These are phyloP conservation scores for Aegilops tauschii DNA, from an alignment of 176 grass and related monocot species.

Conservation along the genomic window DNA sequence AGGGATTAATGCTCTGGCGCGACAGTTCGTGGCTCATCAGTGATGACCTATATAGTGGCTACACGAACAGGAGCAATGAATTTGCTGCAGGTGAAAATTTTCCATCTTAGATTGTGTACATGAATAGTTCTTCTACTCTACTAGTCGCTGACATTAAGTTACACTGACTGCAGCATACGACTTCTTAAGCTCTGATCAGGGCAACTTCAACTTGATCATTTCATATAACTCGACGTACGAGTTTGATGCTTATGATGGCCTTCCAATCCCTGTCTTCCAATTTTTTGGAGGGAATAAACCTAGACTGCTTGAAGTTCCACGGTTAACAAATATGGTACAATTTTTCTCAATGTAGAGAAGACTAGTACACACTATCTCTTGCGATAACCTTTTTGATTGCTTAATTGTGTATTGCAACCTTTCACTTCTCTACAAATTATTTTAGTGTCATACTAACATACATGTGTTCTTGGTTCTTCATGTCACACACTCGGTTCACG, in stretches of 20 bases:
- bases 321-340: conserved; percentile 52
- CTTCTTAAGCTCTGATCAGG: conserved; percentile 47
- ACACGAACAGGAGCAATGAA: conserved; percentile 25
- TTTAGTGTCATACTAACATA: not conserved
- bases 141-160: conserved; percentile 8
- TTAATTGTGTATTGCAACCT: not conserved
- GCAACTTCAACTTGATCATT: conserved; percentile 43
- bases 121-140: conserved; percentile 1
- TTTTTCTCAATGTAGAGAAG: conserved; percentile 1
- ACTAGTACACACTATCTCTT: not conserved
- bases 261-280: not conserved
- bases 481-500: not conserved
- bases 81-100: conserved; percentile 37
- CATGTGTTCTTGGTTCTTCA: conserved; percentile 6
- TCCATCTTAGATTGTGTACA: not conserved
- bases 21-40: conserved; percentile 28
- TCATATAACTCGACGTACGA: conserved; percentile 41
- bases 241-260: not conserved
- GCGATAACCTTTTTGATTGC: not conserved
- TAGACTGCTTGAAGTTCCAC: not conserved
- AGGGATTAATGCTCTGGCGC: conserved; percentile 51
- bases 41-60: conserved; percentile 46
- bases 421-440: conserved; percentile 9
- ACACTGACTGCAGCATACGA: conserved; percentile 48
- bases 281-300: not conserved